Percentiles rank a stretch among this genome's conserved stretches.
Evolutionary conservation across 805 yeast genomes (phyloP).

Genomic region (Schizosaccharomyces octosporus): DNA sequence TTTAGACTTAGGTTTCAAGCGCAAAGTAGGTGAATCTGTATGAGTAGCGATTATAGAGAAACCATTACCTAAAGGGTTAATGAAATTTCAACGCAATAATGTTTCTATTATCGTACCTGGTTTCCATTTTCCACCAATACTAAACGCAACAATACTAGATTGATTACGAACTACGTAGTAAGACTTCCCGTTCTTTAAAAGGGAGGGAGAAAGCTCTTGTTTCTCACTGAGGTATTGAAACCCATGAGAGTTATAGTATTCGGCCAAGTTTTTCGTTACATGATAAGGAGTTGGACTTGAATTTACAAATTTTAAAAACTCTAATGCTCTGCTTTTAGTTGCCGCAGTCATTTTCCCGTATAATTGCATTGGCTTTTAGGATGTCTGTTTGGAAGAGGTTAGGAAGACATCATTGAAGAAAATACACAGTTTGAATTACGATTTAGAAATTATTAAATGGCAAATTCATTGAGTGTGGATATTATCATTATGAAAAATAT

Average conservation of each 20-base stretch:
- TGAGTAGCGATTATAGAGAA: slow-evolving; percentile 85
- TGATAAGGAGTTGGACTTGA: slow-evolving; percentile 83
- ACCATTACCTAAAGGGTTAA: slow-evolving; percentile 22
- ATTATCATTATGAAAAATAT: no score
- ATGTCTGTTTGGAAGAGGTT: no score
- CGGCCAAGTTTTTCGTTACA: slow-evolving; percentile 44
- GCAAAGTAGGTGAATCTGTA: slow-evolving; percentile 76
- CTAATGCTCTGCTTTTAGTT: slow-evolving; percentile 10
- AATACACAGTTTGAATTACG: no score
- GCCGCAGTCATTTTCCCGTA: background rate
- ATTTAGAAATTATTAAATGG: no score
- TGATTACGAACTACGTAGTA: slow-evolving; percentile 49
- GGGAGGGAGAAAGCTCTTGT: slow-evolving; percentile 22
- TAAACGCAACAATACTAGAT: slow-evolving; percentile 42
- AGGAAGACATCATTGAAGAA: no score
- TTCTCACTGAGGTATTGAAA: slow-evolving; percentile 44
- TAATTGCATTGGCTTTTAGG: background rate
- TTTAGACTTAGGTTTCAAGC: slow-evolving; percentile 74
- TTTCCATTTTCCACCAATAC: slow-evolving; percentile 36
- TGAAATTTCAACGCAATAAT: background rate
- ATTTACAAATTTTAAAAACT: slow-evolving; percentile 54
- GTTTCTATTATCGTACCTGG: slow-evolving; percentile 24
- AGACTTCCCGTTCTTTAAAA: slow-evolving; percentile 22
- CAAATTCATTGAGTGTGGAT: no score
- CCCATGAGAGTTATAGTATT: slow-evolving; percentile 29